phyloP scores from a whole-genome alignment of 2,329 filamentous ascomycete genomes.

The Xylaria sp. region DNA sequence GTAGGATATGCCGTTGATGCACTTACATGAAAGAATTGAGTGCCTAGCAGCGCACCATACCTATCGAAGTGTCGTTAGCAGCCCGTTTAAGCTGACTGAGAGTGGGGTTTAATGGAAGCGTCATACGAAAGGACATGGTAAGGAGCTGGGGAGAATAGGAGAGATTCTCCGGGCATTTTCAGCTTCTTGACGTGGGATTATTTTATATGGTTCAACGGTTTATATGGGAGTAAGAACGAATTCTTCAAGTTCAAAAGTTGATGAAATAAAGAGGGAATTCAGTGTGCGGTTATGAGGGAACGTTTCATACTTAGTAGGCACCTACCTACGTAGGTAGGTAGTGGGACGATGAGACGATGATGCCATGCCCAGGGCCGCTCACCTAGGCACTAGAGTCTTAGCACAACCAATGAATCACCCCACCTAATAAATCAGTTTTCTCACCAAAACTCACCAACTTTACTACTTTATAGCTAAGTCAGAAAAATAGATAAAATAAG shows the following conservation, averaged over 20 bases:
- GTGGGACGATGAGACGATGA: conserved; percentile 26
- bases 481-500: no score
- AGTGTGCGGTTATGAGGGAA: conserved; percentile 6
- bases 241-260: conserved; percentile 23
- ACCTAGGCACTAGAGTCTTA: not conserved
- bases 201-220: not conserved
- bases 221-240: not conserved
- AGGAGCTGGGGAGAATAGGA: conserved; percentile 68
- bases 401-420: no score
- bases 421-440: no score
- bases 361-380: no score
- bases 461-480: no score
- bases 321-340: not conserved
- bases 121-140: conserved; percentile 78
- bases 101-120: conserved; percentile 16
- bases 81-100: conserved; percentile 30
- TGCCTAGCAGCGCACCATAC: conserved; percentile 87
- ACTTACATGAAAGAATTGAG: conserved; percentile 80
- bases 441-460: no score
- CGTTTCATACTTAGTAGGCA: not conserved
- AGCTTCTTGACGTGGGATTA: no score
- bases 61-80: conserved; percentile 50
- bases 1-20: not conserved
- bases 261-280: conserved; percentile 11
- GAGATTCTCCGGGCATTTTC: conserved; percentile 53